Base-by-base conservation (phyloP, 345 rosid genomes). In the Hypericum perforatum region DNA sequence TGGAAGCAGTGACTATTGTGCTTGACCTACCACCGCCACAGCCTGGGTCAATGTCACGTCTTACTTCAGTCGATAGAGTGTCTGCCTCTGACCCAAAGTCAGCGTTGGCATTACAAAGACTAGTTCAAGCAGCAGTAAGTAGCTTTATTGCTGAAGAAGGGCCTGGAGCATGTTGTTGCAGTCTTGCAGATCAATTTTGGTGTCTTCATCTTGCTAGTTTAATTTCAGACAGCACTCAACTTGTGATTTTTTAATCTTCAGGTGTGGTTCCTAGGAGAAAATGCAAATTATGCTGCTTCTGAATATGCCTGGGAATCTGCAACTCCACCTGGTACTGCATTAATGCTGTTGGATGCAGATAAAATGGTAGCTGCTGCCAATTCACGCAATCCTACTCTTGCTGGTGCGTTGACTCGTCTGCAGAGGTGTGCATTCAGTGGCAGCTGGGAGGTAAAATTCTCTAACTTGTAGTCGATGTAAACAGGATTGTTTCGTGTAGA, bases 201-300 rank as follows among this genome's bases (percentile, higher is more conserved):
- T 22, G 32, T 22, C 32, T 22, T 22, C 32, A 22, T 47, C 7
- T 16, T 32, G 22, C 39, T 36, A 7, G 11, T 8, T 62, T 11
- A 45, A 47, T 52, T 43, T 22, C 32, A 22, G 32, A 1, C 32
- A 22, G 32, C 32, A 22, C 32, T 50, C 38, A 59, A 46, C 62
- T 13, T 46, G 50, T 13, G 5, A 43, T 0, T 13, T 53, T 43
- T 67, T 51, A 37, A 55, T 54, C 67, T 63, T 67, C 78, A 87
- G 98, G 98, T 92, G 43, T 92, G 98, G 98, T 92, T 92, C 76
- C 95, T 92, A 52, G 98, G 98, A 64, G 98, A 92, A 80, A 92
- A 92, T 82, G 98, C 98, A 63, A 92, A 92, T 70, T 92, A 92
- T 58, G 98, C 98, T 60, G 98, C 98, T 63, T 92, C 98, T 36